These are phyloP conservation scores for Fusarium algeriense DNA, from an alignment of 2,329 filamentous ascomycete genomes.

Conservation along the genomic window DNA sequence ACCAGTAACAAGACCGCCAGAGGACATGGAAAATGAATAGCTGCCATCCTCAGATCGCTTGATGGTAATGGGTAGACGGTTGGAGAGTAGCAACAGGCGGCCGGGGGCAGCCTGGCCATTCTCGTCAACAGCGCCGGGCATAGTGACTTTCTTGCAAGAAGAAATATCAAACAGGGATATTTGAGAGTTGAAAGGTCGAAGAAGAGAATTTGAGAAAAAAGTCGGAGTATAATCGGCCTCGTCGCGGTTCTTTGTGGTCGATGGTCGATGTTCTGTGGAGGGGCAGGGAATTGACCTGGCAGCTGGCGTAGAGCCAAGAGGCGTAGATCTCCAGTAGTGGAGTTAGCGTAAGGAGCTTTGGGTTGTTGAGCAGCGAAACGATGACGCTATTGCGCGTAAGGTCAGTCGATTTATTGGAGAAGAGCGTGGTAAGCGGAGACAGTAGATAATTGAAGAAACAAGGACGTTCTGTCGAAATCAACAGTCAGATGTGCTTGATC, in stretches of 20 bases:
- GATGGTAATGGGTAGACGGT: conserved; percentile 95
- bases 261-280: conserved; percentile 42
- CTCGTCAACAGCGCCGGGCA: conserved; percentile 54
- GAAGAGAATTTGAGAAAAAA: conserved; percentile 6
- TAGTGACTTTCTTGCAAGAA: conserved; percentile 38
- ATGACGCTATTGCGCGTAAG: conserved; percentile 48
- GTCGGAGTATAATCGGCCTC: conserved; percentile 22
- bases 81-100: conserved; percentile 87
- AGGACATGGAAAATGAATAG: conserved; percentile 96
- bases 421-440: conserved; percentile 28
- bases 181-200: conserved; percentile 5
- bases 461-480: conserved; percentile 18
- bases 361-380: conserved; percentile 36
- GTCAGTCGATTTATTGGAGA: conserved; percentile 48
- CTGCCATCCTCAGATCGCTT: conserved; percentile 91
- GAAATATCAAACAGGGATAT: background rate
- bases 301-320: conserved; percentile 39
- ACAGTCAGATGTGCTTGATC: conserved; percentile 2
- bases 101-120: conserved; percentile 54
- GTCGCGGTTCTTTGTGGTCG: conserved; percentile 36
- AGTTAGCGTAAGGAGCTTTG: conserved; percentile 47
- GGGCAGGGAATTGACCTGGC: conserved; percentile 45
- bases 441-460: conserved; percentile 25
- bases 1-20: conserved; percentile 93
- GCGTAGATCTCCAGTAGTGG: conserved; percentile 46